Evolutionary conservation across 2,329 filamentous ascomycete species (phyloP), one percentile per base, ranked within the genome.

Genomic region (Calonectria fujianensis): DNA sequence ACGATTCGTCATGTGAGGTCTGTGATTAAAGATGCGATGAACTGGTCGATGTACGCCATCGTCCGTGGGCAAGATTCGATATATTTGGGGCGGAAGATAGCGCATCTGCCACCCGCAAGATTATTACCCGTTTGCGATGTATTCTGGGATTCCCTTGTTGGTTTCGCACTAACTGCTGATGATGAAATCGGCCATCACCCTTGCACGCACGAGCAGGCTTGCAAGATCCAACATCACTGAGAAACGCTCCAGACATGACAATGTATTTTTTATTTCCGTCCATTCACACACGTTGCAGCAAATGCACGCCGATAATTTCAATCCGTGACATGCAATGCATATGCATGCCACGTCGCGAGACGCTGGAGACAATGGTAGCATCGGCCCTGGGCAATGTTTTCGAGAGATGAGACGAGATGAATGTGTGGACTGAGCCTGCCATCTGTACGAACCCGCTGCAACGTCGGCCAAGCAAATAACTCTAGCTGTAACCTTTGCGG

Each of bases 341-440:
- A 32, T 57, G 20, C 37, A 27, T 41, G 35, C 57, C 14, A 63
- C 45, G 37, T 63, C 24, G 32, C 32, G 11, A 59, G 54, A 8
- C 16, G 24, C 24, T 20, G n/a, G 35, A 18, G 57, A 39, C 2
- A 39, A n/a, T 31, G 54, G 35, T 24, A 37, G 24, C 24, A 63
- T 63, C 14, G 57, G 14, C 18, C 10, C 39, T 41, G 37, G 57
- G 57, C 57, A 41, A 20, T 20, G 35, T 29, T 63, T 63, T 24
- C 39, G n/a, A 63, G 35, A 39, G 57, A 63, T 63, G 57, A 63
- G 57, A 63, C n/a, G 57, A 63, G 57, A 63, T 63, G 57, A 41
- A 37, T 27, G 57, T 32, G 52, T 63, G 57, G 35, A 63, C 24
- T 39, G 24, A 39, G 37, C 13, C 57, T 63, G 35, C 37, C 57